Base-by-base conservation (phyloP, 805 yeast species). In the Kluyveromyces wickerhamii region DNA sequence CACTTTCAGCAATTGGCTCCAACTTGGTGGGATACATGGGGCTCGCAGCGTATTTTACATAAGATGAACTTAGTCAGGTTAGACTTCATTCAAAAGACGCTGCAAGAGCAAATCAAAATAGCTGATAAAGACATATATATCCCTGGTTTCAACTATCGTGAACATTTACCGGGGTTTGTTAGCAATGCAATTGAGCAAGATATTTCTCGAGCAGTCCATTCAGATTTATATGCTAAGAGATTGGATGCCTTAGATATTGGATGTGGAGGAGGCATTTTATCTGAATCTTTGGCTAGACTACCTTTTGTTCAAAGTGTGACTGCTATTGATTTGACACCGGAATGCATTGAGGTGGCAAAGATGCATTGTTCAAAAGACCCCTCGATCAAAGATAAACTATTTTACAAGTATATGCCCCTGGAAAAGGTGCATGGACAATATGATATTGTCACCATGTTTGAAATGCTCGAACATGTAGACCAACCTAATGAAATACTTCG, bases 21-120 rank as follows among this genome's bases (percentile, higher is more conserved):
- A n/a, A 60, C 85, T n/a, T 92, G 99, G 99, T 92, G 99, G 98
- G 95, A 92, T 48, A 77, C 83, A 10, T 62, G 77, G 43, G 98
- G 98, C 0, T 81, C 96, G 1, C 97, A 92, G 54, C 65, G 98
- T 25, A 84, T 92, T 36, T 69, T 92, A 27, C 97, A 92, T 60
- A 83, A 87, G 60, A 89, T 92, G 98, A 92, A 92, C 55, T 65
- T 85, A 32, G 66, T 85, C 35, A 65, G 98, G 43, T 71, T 89
- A 81, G 96, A 87, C 55, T 92, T 87, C 53, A 77, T 92, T 32
- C 74, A 72, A 42, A 70, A 71, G 4, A 79, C 77, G 0, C 61
- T 89, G 18, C 34, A 67, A 8, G 35, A 46, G 12, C 38, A 42
- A 5, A 32, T 50, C 4, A 60, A 51, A 5, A 41, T 52, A 12